Base-by-base conservation (phyloP, 2,329 filamentous ascomycete species). In the Aspergillus phoenicis region DNA sequence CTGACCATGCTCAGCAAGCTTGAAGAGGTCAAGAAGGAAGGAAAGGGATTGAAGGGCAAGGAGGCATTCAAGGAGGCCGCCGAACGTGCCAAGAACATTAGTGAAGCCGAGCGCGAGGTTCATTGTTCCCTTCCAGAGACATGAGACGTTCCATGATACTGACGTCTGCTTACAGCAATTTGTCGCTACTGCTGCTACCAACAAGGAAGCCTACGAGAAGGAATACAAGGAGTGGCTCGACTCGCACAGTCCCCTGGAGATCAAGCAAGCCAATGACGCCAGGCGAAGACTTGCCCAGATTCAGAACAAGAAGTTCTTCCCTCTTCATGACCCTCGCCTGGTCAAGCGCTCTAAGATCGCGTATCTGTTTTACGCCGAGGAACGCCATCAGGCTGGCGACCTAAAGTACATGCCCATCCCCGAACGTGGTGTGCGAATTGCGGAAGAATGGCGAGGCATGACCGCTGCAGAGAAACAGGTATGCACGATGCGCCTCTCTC, bases 211-310 rank as follows among this genome's bases (percentile, higher is more conserved):
- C 13, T 82, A 81, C 53, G 66, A 72, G 20, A 74, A 75, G 20
- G 77, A 76, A 13, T 83, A 82, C 69, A 76, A 82, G 30, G 70
- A 79, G 61, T 90, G 85, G 85, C 72, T 90, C 20, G 71, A 81
- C 33, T 75, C 73, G 3, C 74, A 87, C 68, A 84, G 84, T 1
- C 82, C 85, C 8, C 76, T 84, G 5, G 72, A 88, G 68, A 89
- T 90, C 66, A 77, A 77, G 49, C 61, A 78, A 3, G 87, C 88
- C 59, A 90, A 90, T 71, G 69, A 65, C 10, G 88, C 88, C 10
- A 84, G 88, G 39, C 61, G 41, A 28, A 64, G 56, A n/a, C 71
- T 81, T 8, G 57, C 59, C 0, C 68, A 62, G 26, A 63, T 75
- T 51, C 65, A 59, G 10, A 41, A 64, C 3, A 68, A 68, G 48